A percentile compares a stretch with the other conserved stretches of the same genome.
These are phyloP conservation scores for Beauveria sp. DNA, from an alignment of 2,329 filamentous ascomycete species.

Conservation along the genomic window DNA sequence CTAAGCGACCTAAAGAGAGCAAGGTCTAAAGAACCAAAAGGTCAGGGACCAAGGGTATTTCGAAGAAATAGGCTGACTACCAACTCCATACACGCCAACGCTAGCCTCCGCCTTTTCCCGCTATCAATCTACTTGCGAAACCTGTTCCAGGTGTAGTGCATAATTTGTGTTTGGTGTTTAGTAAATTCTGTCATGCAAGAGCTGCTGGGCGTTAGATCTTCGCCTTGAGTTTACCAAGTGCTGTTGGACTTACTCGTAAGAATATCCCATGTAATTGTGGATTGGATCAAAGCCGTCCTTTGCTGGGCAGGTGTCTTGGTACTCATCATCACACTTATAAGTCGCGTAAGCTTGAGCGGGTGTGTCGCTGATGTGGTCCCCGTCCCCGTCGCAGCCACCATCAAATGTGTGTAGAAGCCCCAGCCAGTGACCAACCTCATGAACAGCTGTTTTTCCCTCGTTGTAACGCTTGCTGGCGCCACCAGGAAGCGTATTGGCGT, in stretches of 20 bases:
- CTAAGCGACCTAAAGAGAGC: too few relatives aligned
- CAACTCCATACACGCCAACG: too few relatives aligned
- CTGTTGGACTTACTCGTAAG: neutral
- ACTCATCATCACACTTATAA: neutral
- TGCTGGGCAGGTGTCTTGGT: neutral
- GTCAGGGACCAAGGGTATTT: too few relatives aligned
- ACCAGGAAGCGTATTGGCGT: neutral
- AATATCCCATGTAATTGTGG: neutral
- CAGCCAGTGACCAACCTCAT: neutral
- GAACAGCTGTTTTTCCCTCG: neutral
- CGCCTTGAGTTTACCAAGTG: neutral
- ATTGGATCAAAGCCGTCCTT: neutral
- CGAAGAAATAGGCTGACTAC: too few relatives aligned
- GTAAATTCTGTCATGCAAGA: neutral
- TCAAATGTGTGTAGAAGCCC: neutral
- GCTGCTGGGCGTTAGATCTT: neutral
- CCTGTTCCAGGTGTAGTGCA: neutral
- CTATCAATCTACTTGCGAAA: neutral
- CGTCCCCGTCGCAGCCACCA: neutral
- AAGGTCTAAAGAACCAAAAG: too few relatives aligned
- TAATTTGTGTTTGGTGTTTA: neutral
- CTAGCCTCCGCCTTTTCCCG: too few relatives aligned
- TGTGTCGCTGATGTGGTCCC: neutral
- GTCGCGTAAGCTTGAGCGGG: neutral
- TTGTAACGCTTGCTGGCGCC: neutral